Base-by-base conservation (phyloP, 352 stramenopile species). In the Pythium plurisporium region DNA sequence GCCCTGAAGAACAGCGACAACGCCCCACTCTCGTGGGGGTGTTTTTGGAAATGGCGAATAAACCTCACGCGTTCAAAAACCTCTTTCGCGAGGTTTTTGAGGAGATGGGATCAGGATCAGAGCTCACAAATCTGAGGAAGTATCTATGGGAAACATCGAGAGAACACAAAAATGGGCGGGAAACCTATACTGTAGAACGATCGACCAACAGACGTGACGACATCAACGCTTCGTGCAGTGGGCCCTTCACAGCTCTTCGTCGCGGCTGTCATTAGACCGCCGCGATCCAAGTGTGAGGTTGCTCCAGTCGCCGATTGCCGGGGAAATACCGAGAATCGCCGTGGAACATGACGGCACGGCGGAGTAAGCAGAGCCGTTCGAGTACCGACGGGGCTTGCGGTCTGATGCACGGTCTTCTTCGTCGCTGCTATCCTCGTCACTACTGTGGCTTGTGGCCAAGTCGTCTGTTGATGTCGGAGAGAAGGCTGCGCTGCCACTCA, bases 301-400 rank as follows among this genome's bases (percentile, higher is more conserved):
- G 26, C 48, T 64, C 41, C 49, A 59, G 22, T 44, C 57, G 26
- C 40, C n/a, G n/a, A n/a, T 64, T 9, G 12, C 15, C 19, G 51
- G 23, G 23, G 48, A 54, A 0, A 50, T 41, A 8, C 44, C 30
- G 11, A 55, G 47, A 29, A 54, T 55, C 26, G 42, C 42, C 4
- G 48, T 45, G 0, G 42, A 38, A 25, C 29, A 41, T 10, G 46
- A 57, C 14, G 56, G 56, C 5, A 64, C 57, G 5, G 48, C 41
- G n/a, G 48, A 59, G 49, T 59, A 59, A 41, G 34, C 27, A 5
- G 58, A 65, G 19, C 48, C 58, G 27, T 55, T 55, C 17, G 58
- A 65, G 36, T 55, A 55, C 27, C 55, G 45, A 8, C 45, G 44
- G 9, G 27, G 29, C 23, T 23, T 40, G 19, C 31, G 46, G 20